phyloP scores from a whole-genome alignment of 805 yeast genomes.

The Lipomyces yamanashiensis region DNA sequence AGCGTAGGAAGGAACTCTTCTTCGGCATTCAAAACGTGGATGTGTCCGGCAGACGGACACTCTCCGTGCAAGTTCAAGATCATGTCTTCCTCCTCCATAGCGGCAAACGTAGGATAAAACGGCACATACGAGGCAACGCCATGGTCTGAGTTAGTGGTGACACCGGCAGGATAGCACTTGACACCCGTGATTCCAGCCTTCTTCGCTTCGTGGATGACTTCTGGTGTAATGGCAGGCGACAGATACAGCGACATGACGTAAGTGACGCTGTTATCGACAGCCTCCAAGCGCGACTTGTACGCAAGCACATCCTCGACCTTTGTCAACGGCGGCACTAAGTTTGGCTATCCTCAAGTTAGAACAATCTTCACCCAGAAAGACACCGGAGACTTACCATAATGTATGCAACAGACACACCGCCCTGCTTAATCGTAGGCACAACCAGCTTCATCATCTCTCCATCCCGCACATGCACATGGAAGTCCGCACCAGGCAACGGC shows the following conservation, averaged over 20 bases:
- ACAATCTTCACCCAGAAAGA: background rate
- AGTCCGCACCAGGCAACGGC: conserved; percentile 66
- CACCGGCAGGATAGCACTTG: conserved; percentile 98
- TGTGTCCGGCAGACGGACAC: conserved; percentile 77
- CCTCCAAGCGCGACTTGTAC: conserved; percentile 68
- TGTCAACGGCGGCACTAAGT: conserved; percentile 88
- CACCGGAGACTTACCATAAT: conserved; percentile 59
- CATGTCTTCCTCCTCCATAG: conserved; percentile 77
- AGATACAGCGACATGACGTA: conserved; percentile 91
- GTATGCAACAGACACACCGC: conserved; percentile 90
- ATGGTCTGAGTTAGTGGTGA: conserved; percentile 89
- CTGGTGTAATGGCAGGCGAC: conserved; percentile 80
- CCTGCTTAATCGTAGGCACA: conserved; percentile 85
- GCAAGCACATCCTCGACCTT: conserved; percentile 70
- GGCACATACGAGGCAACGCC: conserved; percentile 91
- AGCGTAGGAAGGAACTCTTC: conserved; percentile 89
- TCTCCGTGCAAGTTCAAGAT: conserved; percentile 95
- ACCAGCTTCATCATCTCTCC: conserved; percentile 91
- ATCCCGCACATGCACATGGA: conserved; percentile 95
- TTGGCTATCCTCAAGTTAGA: conserved; percentile 55
- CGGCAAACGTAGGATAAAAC: conserved; percentile 88
- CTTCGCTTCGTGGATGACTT: conserved; percentile 79
- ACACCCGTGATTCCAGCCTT: conserved; percentile 73
- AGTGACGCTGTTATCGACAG: conserved; percentile 77
- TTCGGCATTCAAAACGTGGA: conserved; percentile 93